A percentile compares a stretch with the other conserved stretches of the same genome.
Evolutionary conservation across 78 protist genomes (phyloP).

Genomic region (Andalucia godoyi): DNA sequence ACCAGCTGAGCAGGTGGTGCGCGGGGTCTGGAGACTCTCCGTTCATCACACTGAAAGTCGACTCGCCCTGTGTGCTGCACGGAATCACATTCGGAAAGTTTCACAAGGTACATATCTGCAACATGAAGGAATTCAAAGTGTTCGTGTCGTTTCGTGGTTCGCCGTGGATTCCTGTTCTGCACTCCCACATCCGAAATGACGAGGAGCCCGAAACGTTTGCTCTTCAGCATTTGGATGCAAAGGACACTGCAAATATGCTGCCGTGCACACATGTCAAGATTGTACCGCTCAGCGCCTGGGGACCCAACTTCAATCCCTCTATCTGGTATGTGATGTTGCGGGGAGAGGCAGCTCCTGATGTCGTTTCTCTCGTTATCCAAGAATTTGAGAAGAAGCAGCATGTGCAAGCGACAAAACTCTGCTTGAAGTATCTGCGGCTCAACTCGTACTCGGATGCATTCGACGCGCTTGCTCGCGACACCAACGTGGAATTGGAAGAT

Average conservation of each 20-base stretch:
- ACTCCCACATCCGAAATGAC: conserved; percentile 1
- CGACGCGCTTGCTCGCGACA: not conserved
- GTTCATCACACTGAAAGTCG: too few relatives aligned
- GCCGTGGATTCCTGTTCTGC: not conserved
- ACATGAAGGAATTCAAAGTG: conserved; percentile 14
- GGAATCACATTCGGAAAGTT: too few relatives aligned
- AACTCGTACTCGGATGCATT: not conserved
- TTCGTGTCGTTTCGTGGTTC: not conserved
- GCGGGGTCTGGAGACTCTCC: too few relatives aligned
- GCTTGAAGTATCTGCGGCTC: not conserved
- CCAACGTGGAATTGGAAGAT: not conserved
- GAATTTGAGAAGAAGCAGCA: too few relatives aligned
- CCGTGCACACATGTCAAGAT: not conserved
- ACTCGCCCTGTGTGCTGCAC: too few relatives aligned
- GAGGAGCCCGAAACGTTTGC: conserved; percentile 6
- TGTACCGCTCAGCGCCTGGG: conserved; percentile 7
- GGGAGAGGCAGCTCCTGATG: not conserved
- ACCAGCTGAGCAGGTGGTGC: too few relatives aligned
- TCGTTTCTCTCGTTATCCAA: too few relatives aligned
- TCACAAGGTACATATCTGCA: conserved; percentile 7
- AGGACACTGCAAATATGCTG: not conserved
- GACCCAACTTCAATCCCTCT: conserved; percentile 7
- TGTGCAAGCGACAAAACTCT: too few relatives aligned
- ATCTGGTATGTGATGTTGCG: conserved; percentile 10
- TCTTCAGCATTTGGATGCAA: not conserved